Evolutionary conservation across 148 eudicot genomes (phyloP), one percentile per base, ranked within the genome.

Genomic region (Rhododendron griersonianum): DNA sequence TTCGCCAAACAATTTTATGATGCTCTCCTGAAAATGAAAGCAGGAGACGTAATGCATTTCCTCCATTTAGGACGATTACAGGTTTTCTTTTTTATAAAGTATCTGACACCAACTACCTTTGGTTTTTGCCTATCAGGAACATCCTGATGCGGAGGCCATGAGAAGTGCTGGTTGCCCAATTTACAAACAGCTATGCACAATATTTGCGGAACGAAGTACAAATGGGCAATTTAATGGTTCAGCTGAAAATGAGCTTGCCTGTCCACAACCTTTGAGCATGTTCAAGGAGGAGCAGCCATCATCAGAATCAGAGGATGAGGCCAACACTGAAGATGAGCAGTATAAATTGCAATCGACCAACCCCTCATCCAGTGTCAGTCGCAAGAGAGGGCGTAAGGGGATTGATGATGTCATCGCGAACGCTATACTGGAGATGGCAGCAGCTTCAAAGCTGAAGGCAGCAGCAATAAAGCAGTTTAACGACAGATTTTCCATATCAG

Each of bases 351-450:
- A 77, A 86, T 25, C 33, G 47, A 33, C 53, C 7, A 67, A 71
- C 41, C 45, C 89, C 53, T 61, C 81, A 47, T 74, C 82, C 30
- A 74, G 78, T 18, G 85, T 50, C 10, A 18, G 35, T 44, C 90
- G 90, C 59, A 94, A 93, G 91, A 91, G 93, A 89, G 92, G 98
- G 63, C 92, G 98, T 0, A 92, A 84, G 79, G 96, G 95, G 75
- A 80, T 92, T 33, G 93, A 95, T 18, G 90, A 87, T 81, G 82
- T 65, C 35, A 88, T 95, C 85, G 94, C 98, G 5, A 91, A 87
- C 1, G 98, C 94, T 48, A 91, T 95, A 57, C 61, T 88, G 78
- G 93, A 95, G 88, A 92, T 95, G 98, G 96, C 98, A 63, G 89
- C 90, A 37, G 93, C 98, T 28, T 89, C 95, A 37, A 93, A 90